These are phyloP conservation scores for Ligustrum vulgare DNA, from an alignment of 257 asterid species.

Conservation along the genomic window DNA sequence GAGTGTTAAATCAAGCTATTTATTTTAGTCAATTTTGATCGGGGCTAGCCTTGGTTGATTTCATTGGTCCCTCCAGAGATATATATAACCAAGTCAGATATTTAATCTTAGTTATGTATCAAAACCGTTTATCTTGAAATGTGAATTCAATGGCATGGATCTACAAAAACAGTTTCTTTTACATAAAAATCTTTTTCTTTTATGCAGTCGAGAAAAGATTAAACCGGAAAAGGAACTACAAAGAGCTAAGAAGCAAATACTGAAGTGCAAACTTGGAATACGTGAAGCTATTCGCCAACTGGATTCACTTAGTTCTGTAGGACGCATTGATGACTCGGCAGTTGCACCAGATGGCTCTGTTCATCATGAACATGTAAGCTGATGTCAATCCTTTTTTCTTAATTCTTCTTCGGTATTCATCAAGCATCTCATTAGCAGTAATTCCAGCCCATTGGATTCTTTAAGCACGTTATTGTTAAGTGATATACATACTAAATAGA, in stretches of 20 bases:
- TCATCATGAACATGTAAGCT: constrained; percentile 84
- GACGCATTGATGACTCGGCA: constrained; percentile 60
- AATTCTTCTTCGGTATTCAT: neutral
- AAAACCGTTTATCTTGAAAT: neutral
- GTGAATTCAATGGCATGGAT: constrained; percentile 13
- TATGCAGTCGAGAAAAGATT: constrained; percentile 87
- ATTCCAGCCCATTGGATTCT: constrained; percentile 2
- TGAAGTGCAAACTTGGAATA: constrained; percentile 89
- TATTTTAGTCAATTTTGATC: constrained; percentile 9
- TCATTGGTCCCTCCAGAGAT: neutral
- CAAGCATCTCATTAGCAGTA: constrained; percentile 7
- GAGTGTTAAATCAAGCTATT: neutral
- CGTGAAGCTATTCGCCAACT: constrained; percentile 84
- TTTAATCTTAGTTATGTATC: constrained; percentile 2
- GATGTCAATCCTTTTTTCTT: constrained; percentile 6
- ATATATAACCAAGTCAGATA: neutral
- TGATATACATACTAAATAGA: neutral
- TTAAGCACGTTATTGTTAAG: neutral
- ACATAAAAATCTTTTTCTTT: constrained; percentile 22
- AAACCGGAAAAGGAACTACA: constrained; percentile 83
- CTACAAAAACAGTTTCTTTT: neutral
- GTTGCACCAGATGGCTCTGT: constrained; percentile 89
- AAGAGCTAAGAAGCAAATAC: constrained; percentile 80
- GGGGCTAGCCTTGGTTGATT: constrained; percentile 4
- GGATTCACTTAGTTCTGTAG: constrained; percentile 83